phyloP scores from a whole-genome alignment of 768 basidiomycete species.

The Auriscalpium orientale region DNA sequence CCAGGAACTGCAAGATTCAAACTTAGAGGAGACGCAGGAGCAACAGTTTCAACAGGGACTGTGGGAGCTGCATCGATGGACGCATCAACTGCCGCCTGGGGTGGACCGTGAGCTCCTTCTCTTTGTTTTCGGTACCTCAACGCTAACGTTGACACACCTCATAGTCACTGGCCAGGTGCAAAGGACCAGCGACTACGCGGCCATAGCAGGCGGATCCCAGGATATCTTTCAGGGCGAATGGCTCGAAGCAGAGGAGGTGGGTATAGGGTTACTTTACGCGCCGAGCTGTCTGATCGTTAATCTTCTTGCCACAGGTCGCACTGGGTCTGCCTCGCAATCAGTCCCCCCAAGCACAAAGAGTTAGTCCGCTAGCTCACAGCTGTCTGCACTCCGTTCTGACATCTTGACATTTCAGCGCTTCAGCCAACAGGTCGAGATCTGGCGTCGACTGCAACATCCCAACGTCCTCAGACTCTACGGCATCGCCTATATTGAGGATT shows the following conservation, averaged over 20 bases:
- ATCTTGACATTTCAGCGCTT: conserved; percentile 26
- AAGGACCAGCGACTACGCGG: conserved; percentile 21
- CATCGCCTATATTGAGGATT: conserved; percentile 25
- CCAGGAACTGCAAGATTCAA: conserved; percentile 5
- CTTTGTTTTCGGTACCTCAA: neutral
- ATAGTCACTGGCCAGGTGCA: conserved; percentile 25
- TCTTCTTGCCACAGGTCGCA: neutral
- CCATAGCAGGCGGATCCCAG: conserved; percentile 30
- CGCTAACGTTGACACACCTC: neutral
- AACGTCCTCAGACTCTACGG: conserved; percentile 34
- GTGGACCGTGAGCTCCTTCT: conserved; percentile 5
- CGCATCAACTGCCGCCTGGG: conserved; percentile 10
- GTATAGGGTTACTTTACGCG: conserved; percentile 17
- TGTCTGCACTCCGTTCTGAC: no score
- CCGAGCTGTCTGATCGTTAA: neutral
- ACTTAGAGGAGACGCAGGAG: conserved; percentile 7
- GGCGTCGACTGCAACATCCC: conserved; percentile 33
- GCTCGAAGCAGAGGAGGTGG: conserved; percentile 31
- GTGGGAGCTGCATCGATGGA: conserved; percentile 7
- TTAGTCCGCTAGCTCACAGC: neutral
- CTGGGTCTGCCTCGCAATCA: conserved; percentile 6
- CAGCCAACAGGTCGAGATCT: conserved; percentile 34
- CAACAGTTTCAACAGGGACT: conserved; percentile 10
- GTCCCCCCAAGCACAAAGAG: conserved; percentile 2
- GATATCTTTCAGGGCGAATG: conserved; percentile 37